Base-by-base conservation (phyloP, 768 basidiomycete species). In the Trichaptum fuscoviolaceum region DNA sequence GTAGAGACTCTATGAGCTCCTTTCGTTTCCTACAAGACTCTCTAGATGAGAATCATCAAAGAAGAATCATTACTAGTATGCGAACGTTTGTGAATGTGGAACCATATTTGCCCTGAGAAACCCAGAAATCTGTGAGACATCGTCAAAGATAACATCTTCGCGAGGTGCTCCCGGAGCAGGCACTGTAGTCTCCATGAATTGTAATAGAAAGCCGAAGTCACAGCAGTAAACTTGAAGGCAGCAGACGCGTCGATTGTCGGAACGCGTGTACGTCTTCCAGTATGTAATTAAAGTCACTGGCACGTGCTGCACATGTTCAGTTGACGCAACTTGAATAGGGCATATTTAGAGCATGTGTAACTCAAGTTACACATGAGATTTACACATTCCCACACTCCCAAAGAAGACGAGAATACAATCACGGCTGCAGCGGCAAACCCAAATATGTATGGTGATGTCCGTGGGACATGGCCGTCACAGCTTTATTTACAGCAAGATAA, bases 1-100 rank as follows among this genome's bases (percentile, higher is more conserved):
- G 86, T 9, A 90, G 80, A 20, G 69, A 73, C 4, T 75, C 70
- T 25, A 86, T 72, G 64, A 87, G 71, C n/a, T 76, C 74, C 66
- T 79, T 67, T 35, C 67, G 62, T 30, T 66, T 67, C 63, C 69
- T 70, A 60, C 36, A 64, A n/a, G 42, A 10, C 36, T 24, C 30
- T 10, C n/a, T 60, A 35, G 59, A 18, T 61, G 2, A 34, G 59
- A 61, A 15, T 15, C 18, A 17, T 2, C 3, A 34, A 1, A 61
- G 12, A 2, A 24, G 59, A 61, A 61, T 17, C 59, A 61, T 61
- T 4, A n/a, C n/a, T n/a, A 23, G 35, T 7, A 52, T 15, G 42
- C 42, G 42, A 52, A 52, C 42, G 42, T 20, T 52, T 52, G 42
- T 20, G 42, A 52, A 20, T 52, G 42, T 12, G 42, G 42, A 52